A percentile compares a stretch with the other conserved stretches of the same genome.
Conservation (phyloP, 73 alveolate genomes). For the Tetrahymena elliotti region DNA sequence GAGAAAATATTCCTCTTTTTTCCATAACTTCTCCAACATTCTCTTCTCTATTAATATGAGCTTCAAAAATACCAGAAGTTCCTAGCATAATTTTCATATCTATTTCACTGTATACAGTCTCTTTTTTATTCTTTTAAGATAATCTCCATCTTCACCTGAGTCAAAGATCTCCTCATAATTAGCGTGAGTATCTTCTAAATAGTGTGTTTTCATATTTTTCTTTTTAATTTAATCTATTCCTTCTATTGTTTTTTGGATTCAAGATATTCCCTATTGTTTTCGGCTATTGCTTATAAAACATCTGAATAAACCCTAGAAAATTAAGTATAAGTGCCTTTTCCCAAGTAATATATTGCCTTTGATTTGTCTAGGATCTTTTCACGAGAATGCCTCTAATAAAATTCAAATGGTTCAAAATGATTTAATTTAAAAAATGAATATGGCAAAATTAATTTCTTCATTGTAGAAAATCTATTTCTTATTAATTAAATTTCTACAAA, state of each 20-base stretch:
- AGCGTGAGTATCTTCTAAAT: neutral
- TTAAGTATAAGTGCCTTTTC: neutral
- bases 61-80: neutral
- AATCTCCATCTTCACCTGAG: neutral
- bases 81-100: neutral
- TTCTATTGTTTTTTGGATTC: neutral
- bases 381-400: neutral
- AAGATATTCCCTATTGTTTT: neutral
- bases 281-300: neutral
- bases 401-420: no score
- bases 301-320: neutral
- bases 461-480: neutral
- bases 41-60: neutral
- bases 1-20: neutral
- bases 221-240: neutral
- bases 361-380: neutral
- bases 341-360: neutral
- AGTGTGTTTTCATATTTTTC: neutral
- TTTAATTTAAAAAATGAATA: no score
- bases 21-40: neutral
- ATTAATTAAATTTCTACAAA: neutral
- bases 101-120: neutral
- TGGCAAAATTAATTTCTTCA: neutral
- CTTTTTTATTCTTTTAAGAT: neutral
- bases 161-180: neutral